phyloP scores from a whole-genome alignment of 805 yeast species.

The Sugiyamaella marilandica region DNA sequence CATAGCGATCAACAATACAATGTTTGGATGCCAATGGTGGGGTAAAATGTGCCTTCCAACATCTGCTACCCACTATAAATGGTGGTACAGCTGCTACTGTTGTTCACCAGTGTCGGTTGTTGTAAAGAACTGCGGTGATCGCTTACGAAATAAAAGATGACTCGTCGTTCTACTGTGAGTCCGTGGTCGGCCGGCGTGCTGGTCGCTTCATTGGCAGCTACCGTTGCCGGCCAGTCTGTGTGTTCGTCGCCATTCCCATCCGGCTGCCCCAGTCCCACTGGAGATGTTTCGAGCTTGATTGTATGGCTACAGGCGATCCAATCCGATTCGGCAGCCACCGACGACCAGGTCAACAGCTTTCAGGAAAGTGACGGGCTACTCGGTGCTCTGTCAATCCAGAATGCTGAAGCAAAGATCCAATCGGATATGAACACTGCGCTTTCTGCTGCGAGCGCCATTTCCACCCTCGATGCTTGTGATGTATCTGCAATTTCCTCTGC shows the following conservation, averaged over 20 bases:
- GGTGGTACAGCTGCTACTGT: too few relatives aligned
- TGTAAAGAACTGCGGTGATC: too few relatives aligned
- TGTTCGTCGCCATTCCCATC: neutral
- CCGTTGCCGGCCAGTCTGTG: neutral
- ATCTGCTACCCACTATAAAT: too few relatives aligned
- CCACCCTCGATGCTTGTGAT: conserved; percentile 14
- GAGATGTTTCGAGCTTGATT: conserved; percentile 8
- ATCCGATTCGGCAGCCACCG: conserved; percentile 14
- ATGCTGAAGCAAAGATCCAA: conserved; percentile 20
- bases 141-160: neutral
- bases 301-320: conserved; percentile 15
- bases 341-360: conserved; percentile 9
- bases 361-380: conserved; percentile 19
- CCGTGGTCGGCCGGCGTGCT: neutral
- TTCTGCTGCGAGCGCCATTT: conserved; percentile 14
- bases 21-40: too few relatives aligned
- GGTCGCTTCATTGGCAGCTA: neutral
- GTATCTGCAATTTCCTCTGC: neutral
- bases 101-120: too few relatives aligned
- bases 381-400: conserved; percentile 31
- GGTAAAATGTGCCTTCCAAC: too few relatives aligned
- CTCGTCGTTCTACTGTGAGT: neutral
- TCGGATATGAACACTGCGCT: conserved; percentile 16
- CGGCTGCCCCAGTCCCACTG: conserved; percentile 9
- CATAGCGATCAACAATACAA: too few relatives aligned